These are phyloP conservation scores for Penicillium hesseltinei DNA, from an alignment of 2,329 filamentous ascomycete species.

Conservation along the genomic window DNA sequence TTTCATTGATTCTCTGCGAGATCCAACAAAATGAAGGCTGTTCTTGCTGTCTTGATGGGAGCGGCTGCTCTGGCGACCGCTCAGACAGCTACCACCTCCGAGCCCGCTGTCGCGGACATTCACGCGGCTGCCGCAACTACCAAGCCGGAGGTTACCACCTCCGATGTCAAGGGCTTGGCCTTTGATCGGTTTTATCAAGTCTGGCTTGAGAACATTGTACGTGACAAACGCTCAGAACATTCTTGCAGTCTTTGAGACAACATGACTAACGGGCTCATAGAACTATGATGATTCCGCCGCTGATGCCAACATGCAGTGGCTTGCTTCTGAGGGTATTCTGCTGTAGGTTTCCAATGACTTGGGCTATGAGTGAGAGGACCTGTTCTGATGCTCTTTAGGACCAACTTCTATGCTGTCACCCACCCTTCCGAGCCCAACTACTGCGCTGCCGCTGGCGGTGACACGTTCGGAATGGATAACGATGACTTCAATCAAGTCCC, in stretches of 20 bases:
- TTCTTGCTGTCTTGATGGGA: constrained; percentile 22
- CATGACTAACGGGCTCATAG: constrained; percentile 13
- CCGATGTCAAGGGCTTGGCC: constrained; percentile 65
- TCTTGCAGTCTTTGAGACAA: neutral
- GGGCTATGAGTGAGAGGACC: neutral
- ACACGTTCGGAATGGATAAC: constrained; percentile 70
- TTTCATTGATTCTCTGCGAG: neutral
- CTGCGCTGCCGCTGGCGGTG: constrained; percentile 64
- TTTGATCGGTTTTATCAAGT: constrained; percentile 72
- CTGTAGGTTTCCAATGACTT: constrained; percentile 36
- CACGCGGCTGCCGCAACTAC: constrained; percentile 52
- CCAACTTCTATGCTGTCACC: constrained; percentile 61
- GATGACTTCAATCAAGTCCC: constrained; percentile 62
- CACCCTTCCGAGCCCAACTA: constrained; percentile 79
- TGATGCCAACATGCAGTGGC: constrained; percentile 48
- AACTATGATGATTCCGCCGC: constrained; percentile 62
- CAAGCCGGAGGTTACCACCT: constrained; percentile 59
- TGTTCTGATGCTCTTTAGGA: constrained; percentile 17
- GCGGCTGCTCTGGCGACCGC: constrained; percentile 24
- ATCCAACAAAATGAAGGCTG: constrained; percentile 46
- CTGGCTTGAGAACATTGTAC: constrained; percentile 72
- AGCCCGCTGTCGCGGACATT: constrained; percentile 30
- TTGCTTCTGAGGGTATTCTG: constrained; percentile 54
- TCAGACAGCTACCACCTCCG: constrained; percentile 26
- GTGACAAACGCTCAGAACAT: constrained; percentile 26